Evolutionary conservation across 2,329 filamentous ascomycete species (phyloP).

Genomic region (Botrytis aclada): DNA sequence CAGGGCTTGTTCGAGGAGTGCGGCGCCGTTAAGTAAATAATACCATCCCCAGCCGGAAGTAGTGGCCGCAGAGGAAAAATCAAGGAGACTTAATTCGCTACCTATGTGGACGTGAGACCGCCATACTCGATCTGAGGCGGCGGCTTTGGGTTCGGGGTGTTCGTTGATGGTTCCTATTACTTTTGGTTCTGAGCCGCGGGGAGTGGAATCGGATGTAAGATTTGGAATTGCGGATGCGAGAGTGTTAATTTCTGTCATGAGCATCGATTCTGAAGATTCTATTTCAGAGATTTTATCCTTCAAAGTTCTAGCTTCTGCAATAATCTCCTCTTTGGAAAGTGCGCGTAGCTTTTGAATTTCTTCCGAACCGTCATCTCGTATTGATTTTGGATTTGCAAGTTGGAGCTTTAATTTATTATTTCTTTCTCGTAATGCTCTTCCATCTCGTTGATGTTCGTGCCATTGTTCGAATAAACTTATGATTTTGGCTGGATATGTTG

Average conservation of each 20-base stretch:
- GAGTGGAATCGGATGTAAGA: constrained; percentile 73
- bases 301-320: constrained; percentile 61
- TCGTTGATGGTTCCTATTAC: constrained; percentile 79
- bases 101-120: constrained; percentile 86
- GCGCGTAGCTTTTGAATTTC: constrained; percentile 23
- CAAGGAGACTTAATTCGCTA: constrained; percentile 78
- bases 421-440: constrained; percentile 59
- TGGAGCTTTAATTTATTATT: constrained; percentile 62
- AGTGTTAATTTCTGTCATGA: constrained; percentile 64
- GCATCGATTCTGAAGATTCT: constrained; percentile 57
- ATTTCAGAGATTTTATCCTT: constrained; percentile 61
- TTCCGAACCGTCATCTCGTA: constrained; percentile 42
- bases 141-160: constrained; percentile 47
- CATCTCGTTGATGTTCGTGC: constrained; percentile 58
- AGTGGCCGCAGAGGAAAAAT: constrained; percentile 78
- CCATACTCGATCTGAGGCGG: constrained; percentile 45
- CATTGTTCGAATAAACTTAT: constrained; percentile 54
- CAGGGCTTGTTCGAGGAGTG: constrained; percentile 90
- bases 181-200: constrained; percentile 61
- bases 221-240: constrained; percentile 83
- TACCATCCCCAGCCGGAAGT: constrained; percentile 97
- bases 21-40: constrained; percentile 87
- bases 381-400: constrained; percentile 50
- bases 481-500: constrained; percentile 55
- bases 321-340: constrained; percentile 50